Evolutionary conservation across 495 filamentous ascomycete species (phyloP), one percentile per base, ranked within the genome.

Genomic region (Xylaria venustula): DNA sequence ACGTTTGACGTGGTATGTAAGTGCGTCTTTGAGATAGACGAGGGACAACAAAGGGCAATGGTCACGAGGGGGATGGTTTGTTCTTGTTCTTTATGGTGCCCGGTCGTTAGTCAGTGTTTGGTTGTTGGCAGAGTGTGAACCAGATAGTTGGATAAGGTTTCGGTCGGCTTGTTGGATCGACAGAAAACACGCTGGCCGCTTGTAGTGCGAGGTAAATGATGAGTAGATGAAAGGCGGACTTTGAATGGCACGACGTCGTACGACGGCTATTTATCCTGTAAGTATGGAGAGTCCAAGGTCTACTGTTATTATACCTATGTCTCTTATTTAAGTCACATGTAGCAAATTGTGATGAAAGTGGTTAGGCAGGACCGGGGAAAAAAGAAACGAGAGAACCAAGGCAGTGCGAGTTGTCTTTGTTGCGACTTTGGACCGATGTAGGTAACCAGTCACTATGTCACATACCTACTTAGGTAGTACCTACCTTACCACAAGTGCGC

Each of bases 221-320:
- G 23, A 45, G 47, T 36, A 50, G n/a, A 45, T 23, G 36, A 25
- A 40, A 11, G 28, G 14, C 17, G 17, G 54, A 45, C 7, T 1
- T 17, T n/a, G n/a, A 23, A 60, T 60, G 56, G 45, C 19, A 59
- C 56, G 46, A 51, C 56, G 56, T 59, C 46, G 56, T 47, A 59
- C 46, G 56, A 41, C 55, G 34, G 36, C 15, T 59, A 59, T 59
- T 59, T 59, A 59, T 59, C 56, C 42, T 51, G 22, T n/a, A 9
- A 34, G 42, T 25, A 42, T 17, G 20, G 54, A 46, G 54, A 32
- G 36, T n/a, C 8, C 23, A 34, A 48, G 20, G 11, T 5, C 30
- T 14, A 20, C 50, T 42, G 55, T 14, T 32, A 28, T n/a, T n/a
- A n/a, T n/a, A n/a, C n/a, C n/a, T 30, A 52, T 47, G 54, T 47